Conservation (phyloP, 2,329 filamentous ascomycete species). For the Byssoonygena ceratinophila region DNA sequence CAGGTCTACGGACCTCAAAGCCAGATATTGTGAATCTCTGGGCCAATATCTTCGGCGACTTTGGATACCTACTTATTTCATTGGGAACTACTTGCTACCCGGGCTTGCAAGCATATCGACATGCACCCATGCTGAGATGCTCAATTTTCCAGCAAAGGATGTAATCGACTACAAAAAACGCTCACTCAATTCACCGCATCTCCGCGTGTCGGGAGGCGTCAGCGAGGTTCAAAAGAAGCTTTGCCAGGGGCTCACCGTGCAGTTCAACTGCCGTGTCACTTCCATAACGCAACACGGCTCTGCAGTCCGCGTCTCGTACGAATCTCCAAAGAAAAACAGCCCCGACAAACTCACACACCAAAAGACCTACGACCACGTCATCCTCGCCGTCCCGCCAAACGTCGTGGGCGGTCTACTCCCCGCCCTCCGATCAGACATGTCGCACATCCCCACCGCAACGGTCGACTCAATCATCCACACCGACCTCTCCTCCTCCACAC, state of each 20-base stretch:
- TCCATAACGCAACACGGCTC: conserved; percentile 16
- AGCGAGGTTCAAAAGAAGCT: conserved; percentile 42
- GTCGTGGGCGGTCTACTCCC: conserved; percentile 42
- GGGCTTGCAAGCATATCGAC: conserved; percentile 47
- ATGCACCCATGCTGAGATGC: conserved; percentile 43
- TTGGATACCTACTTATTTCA: conserved; percentile 40
- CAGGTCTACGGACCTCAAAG: background rate
- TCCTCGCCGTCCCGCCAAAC: conserved; percentile 48
- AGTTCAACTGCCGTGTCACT: conserved; percentile 28
- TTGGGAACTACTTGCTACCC: conserved; percentile 44
- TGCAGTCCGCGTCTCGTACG: conserved; percentile 19
- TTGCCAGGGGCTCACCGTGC: conserved; percentile 33
- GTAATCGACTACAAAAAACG: conserved; percentile 42
- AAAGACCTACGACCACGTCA: conserved; percentile 42
- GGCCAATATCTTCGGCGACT: conserved; percentile 44
- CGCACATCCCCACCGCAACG: conserved; percentile 39
- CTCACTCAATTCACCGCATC: conserved; percentile 42
- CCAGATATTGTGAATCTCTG: conserved; percentile 35
- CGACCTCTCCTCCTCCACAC: conserved; percentile 19
- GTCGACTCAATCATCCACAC: conserved; percentile 43
- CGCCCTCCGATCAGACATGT: conserved; percentile 32
- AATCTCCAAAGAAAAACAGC: background rate
- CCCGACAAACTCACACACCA: conserved; percentile 1
- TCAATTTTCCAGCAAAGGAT: conserved; percentile 46
- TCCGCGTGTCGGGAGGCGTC: conserved; percentile 43